Evolutionary conservation across 1,139 yeast species (phyloP).

Genomic region (Eremothecium cymbalariae): DNA sequence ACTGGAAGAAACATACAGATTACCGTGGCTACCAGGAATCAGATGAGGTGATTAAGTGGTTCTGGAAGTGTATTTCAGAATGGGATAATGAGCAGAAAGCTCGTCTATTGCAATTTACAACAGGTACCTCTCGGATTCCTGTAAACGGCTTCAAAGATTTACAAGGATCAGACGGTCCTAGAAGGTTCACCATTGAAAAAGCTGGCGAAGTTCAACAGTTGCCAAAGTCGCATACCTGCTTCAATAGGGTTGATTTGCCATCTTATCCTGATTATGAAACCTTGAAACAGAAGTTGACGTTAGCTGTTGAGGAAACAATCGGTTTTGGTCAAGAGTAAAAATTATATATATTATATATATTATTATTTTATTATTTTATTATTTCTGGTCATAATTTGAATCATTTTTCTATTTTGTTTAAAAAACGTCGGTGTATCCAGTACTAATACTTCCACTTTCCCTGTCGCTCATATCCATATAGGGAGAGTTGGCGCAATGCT

Average conservation of each 20-base stretch:
- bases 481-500: too few species aligned
- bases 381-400: background rate
- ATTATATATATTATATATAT: background rate
- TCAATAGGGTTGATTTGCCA: constrained; percentile 87
- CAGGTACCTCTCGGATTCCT: constrained; percentile 98
- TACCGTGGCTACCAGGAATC: constrained; percentile 95
- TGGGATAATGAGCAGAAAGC: constrained; percentile 98
- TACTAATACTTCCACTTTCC: too few species aligned
- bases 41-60: constrained; percentile 96
- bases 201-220: constrained; percentile 91
- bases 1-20: constrained; percentile 98
- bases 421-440: too few species aligned
- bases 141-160: constrained; percentile 97
- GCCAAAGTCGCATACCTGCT: constrained; percentile 95
- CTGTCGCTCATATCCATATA: too few species aligned
- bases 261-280: constrained; percentile 70
- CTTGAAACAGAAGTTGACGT: constrained; percentile 68
- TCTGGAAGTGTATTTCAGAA: constrained; percentile 87
- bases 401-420: background rate
- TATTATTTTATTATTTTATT: background rate
- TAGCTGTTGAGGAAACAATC: constrained; percentile 90
- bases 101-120: constrained; percentile 87
- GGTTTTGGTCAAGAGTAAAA: constrained; percentile 93
- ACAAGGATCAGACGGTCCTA: constrained; percentile 98
- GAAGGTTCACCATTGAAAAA: constrained; percentile 95